Conservation (phyloP, 176 grass and related monocot species). For the Musa beccarii region DNA sequence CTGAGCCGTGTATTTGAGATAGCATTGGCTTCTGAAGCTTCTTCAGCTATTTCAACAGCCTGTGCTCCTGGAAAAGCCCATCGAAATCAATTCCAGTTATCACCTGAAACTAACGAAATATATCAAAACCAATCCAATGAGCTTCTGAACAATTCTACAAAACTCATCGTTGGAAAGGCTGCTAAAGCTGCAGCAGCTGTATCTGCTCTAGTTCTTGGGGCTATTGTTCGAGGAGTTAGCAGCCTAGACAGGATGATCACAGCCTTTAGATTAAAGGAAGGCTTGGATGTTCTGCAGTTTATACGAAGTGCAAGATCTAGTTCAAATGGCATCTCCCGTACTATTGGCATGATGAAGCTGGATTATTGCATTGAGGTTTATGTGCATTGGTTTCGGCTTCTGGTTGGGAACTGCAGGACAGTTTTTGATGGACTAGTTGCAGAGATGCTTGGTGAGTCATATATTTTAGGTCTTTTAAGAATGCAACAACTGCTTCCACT, state of each 20-base stretch:
- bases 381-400: slow-evolving; percentile 85
- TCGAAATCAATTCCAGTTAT: slow-evolving; percentile 84
- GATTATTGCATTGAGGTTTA: slow-evolving; percentile 63
- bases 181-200: slow-evolving; percentile 73
- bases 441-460: slow-evolving; percentile 84
- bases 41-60: slow-evolving; percentile 51
- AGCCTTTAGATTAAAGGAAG: slow-evolving; percentile 84
- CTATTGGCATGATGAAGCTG: slow-evolving; percentile 45
- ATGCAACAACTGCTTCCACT: slow-evolving; percentile 79
- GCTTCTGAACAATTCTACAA: slow-evolving; percentile 35
- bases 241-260: slow-evolving; percentile 77
- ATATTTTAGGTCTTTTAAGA: slow-evolving; percentile 77
- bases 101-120: slow-evolving; percentile 69
- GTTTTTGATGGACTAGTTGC: slow-evolving; percentile 80
- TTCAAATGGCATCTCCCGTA: slow-evolving; percentile 64
- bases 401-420: slow-evolving; percentile 79
- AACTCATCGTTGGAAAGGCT: slow-evolving; percentile 56
- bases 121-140: slow-evolving; percentile 79
- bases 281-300: slow-evolving; percentile 71
- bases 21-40: slow-evolving; percentile 75
- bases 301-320: slow-evolving; percentile 56
- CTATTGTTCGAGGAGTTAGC: slow-evolving; percentile 70
- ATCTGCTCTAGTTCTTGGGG: slow-evolving; percentile 82
- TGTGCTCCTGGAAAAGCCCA: slow-evolving; percentile 68
- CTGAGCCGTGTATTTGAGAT: slow-evolving; percentile 69